phyloP scores from a whole-genome alignment of 371 early-diverging fungal species.

The Mucor sp. region DNA sequence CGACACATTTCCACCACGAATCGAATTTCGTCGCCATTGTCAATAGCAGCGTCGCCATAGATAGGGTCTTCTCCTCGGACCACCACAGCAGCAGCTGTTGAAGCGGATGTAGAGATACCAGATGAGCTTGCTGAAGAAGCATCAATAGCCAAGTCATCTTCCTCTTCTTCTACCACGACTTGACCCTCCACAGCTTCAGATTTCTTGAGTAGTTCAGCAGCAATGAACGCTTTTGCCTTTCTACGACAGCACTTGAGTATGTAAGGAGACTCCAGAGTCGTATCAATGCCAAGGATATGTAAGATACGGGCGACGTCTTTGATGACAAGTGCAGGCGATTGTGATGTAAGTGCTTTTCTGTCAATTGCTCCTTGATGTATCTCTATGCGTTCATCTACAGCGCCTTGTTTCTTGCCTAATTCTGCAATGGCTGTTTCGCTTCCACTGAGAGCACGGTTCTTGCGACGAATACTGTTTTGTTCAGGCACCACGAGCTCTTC shows the following conservation, averaged over 20 bases:
- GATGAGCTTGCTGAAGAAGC: conserved; percentile 3
- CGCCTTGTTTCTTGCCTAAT: conserved; percentile 1
- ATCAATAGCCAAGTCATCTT: background rate
- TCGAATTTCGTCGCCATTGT: conserved; percentile 79
- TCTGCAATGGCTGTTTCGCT: background rate
- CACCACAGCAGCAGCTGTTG: background rate
- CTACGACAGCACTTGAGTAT: conserved; percentile 72
- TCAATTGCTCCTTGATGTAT: conserved; percentile 81
- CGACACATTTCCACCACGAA: conserved; percentile 86
- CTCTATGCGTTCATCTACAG: conserved; percentile 51
- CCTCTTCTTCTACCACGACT: background rate
- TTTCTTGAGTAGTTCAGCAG: conserved; percentile 7
- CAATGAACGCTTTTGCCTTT: conserved; percentile 22
- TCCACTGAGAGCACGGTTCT: conserved; percentile 1
- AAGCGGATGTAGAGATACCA: background rate
- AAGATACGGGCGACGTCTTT: conserved; percentile 66
- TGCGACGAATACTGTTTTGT: background rate
- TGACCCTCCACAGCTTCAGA: background rate
- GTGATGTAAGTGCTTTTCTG: conserved; percentile 69
- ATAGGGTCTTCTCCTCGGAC: conserved; percentile 71
- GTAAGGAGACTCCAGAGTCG: conserved; percentile 65
- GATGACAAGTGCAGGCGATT: conserved; percentile 70
- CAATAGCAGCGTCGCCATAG: conserved; percentile 90
- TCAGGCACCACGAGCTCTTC: background rate
- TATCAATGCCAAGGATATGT: conserved; percentile 70